Evolutionary conservation across 768 basidiomycete genomes (phyloP).

Genomic region (Leccinellum albellum): DNA sequence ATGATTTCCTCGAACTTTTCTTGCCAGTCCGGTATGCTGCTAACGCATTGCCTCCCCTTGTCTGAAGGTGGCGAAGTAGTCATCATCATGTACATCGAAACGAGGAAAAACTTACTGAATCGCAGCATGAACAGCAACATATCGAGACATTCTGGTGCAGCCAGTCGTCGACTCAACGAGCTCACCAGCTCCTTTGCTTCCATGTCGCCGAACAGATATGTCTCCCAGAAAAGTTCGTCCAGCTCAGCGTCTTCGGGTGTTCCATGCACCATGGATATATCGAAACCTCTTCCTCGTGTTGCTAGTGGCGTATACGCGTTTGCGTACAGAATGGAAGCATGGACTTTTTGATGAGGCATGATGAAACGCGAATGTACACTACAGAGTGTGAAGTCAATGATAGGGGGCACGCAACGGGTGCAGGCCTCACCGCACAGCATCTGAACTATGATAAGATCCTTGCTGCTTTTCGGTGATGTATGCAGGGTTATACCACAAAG

Average conservation of each 20-base stretch:
- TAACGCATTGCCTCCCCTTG: conserved; percentile 19
- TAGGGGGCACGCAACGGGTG: background rate
- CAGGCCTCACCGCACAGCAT: conserved; percentile 6
- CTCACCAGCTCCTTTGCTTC: background rate
- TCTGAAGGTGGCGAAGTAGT: background rate
- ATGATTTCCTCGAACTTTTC: conserved; percentile 9
- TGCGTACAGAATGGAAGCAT: background rate
- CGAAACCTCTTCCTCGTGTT: background rate
- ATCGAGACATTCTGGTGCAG: background rate
- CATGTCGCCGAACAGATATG: background rate
- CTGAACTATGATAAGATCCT: background rate
- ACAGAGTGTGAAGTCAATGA: background rate
- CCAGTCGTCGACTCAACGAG: background rate
- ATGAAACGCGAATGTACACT: conserved; percentile 12
- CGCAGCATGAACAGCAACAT: background rate
- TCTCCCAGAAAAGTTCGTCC: conserved; percentile 8
- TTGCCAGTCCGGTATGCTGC: conserved; percentile 11
- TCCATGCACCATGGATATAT: background rate
- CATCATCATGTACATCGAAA: background rate
- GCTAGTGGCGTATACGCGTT: background rate
- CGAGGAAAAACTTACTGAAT: background rate
- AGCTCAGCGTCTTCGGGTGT: background rate
- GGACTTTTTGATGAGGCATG: background rate
- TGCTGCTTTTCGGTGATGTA: conserved; percentile 11
- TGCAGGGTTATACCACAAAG: conserved; percentile 4